Evolutionary conservation across 1,284 basidiomycete genomes (phyloP).

Genomic region (Schizophyllum amplum): DNA sequence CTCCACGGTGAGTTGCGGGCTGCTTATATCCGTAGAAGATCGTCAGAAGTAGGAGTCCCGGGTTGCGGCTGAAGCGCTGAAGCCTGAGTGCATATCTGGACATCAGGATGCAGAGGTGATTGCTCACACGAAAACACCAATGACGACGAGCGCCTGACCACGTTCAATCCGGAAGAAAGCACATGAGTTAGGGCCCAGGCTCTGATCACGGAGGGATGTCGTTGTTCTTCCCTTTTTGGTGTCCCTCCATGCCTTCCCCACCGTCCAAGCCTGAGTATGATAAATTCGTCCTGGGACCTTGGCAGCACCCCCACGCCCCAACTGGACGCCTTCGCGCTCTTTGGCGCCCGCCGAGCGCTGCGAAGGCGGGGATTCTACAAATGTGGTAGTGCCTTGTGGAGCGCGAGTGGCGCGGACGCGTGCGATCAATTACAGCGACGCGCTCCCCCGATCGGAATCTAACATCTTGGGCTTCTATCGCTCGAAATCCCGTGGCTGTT

Average conservation of each 20-base stretch:
- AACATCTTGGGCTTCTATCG: background rate
- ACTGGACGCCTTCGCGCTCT: background rate
- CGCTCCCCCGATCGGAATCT: background rate
- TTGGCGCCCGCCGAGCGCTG: background rate
- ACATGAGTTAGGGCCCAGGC: background rate
- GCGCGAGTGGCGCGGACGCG: background rate
- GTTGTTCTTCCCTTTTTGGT: background rate
- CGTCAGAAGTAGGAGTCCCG: too few species aligned
- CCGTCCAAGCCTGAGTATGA: background rate
- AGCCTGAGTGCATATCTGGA: background rate
- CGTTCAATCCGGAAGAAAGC: background rate
- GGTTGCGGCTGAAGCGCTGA: too few species aligned
- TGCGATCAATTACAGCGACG: background rate
- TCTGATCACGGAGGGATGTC: background rate
- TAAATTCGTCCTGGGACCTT: too few species aligned
- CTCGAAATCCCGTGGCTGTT: background rate
- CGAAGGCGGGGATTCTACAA: background rate
- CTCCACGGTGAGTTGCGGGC: too few species aligned
- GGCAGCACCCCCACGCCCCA: background rate
- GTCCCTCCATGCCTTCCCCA: background rate
- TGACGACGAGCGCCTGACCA: background rate
- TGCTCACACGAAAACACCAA: background rate
- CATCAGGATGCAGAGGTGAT: background rate
- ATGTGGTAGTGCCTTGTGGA: background rate
- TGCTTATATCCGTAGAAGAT: too few species aligned